Evolutionary conservation across 306 rosid species (phyloP), one percentile per base, ranked within the genome.

Genomic region (Parietaria judaica): DNA sequence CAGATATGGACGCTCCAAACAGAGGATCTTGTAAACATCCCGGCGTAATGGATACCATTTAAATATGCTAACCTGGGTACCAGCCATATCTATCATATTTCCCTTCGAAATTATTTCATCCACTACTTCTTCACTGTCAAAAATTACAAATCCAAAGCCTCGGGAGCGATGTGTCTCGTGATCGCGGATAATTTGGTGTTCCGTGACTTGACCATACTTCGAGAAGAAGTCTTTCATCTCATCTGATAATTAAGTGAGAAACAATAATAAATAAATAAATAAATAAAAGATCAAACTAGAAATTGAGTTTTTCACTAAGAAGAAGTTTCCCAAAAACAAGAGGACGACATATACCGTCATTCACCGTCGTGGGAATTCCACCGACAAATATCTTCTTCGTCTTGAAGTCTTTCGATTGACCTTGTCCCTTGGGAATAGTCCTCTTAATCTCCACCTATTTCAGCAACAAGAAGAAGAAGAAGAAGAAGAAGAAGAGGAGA

Each of bases 341-440:
- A 13, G 13, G 51, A 59, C 65, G 2, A 23, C 31, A 23, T 23
- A 38, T 64, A 91, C 96, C 98, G 73, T 91, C 96, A 8, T 82
- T 54, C 14, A 88, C 81, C 4, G 83, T 15, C 6, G 95, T 75
- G 55, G 95, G 96, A 66, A 88, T 91, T 43, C 96, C 96, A 15
- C 98, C 96, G n/a, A 91, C 96, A 63, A 85, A 88, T 64, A 91
- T 81, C 75, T 88, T 91, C 79, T 85, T 91, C 0, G 98, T 91
- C 73, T 86, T 91, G 64, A 83, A 83, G 63, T 85, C 96, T 68
- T 80, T 88, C 44, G 82, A 63, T 5, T 49, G 95, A 36, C 85
- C 86, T 38, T 87, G 78, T 16, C 98, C 96, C 72, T 88, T 91
- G 1, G 98, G 98, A 58, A 91, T 83, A 34, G 98, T 91, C 75